Base-by-base conservation (phyloP, 805 yeast genomes). In the Candida boidinii region DNA sequence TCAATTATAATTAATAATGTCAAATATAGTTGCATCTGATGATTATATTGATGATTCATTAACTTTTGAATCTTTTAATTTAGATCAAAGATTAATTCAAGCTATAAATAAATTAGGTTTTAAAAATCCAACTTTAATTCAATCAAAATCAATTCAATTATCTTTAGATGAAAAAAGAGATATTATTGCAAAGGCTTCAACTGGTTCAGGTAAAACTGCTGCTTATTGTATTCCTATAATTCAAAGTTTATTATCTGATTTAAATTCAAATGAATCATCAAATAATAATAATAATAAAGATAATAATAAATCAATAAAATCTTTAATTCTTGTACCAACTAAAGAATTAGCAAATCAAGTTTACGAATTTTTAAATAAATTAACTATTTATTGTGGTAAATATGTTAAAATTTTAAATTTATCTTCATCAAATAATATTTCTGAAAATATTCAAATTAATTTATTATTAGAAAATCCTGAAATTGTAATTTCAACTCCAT, bases 201-300 rank as follows among this genome's bases (percentile, higher is more conserved):
- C 98, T 0, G 98, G 98, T 4, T 82, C 95, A 7, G 97, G 97
- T 43, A 90, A 90, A 57, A 90, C 97, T 0, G 83, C 85, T 9
- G 94, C 96, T 2, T 90, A 90, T 53, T 60, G 80, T 41, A 70
- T 90, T 30, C 98, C 98, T 6, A 79, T 92, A 13, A 56, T 92
- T 26, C 94, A 92, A 54, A 70, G 76, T 26, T 71, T 92, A 26
- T 62, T 90, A 38, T 60, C 64, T 16, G 62, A 60, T 28, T n/a
- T 17, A 4, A n/a, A 9, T 15, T n/a, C n/a, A 7, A 5, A 7
- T 11, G 12, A 12, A 4, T 10, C 21, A 11, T 12, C 5, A 17
- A n/a, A n/a, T n/a, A n/a, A n/a, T n/a, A n/a, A n/a, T n/a, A n/a
- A n/a, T n/a, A n/a, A n/a, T 27, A 60, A 45, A 38, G 53, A 45